phyloP scores from a whole-genome alignment of 306 rosid species.

The Sindora glabra region DNA sequence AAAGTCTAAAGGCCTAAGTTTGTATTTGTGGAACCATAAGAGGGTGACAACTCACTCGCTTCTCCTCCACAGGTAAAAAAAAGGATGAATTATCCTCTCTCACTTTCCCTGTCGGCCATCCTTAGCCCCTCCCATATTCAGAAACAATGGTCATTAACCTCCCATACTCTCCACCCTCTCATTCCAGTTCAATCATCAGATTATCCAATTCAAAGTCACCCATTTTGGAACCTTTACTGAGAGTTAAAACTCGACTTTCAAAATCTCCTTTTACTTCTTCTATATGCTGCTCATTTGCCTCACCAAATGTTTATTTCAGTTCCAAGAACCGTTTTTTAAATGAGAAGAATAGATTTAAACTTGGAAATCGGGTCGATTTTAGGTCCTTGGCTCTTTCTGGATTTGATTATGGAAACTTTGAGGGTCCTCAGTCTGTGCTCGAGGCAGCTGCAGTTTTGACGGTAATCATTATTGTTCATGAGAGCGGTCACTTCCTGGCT shows the following conservation, averaged over 20 bases:
- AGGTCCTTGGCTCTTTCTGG: slow-evolving; percentile 54
- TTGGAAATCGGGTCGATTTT: slow-evolving; percentile 38
- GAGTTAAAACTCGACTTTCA: slow-evolving; percentile 48
- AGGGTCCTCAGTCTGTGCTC: slow-evolving; percentile 78
- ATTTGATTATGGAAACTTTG: slow-evolving; percentile 62
- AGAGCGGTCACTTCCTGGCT: slow-evolving; percentile 96
- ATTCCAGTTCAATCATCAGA: slow-evolving; percentile 42
- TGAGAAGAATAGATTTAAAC: slow-evolving; percentile 21
- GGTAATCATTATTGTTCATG: slow-evolving; percentile 88
- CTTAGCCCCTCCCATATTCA: slow-evolving; percentile 11
- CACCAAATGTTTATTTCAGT: slow-evolving; percentile 25
- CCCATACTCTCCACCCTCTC: slow-evolving; percentile 47
- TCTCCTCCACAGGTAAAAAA: slow-evolving; percentile 61
- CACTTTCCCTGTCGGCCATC: slow-evolving; percentile 20
- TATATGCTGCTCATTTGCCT: slow-evolving; percentile 23
- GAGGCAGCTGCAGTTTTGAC: slow-evolving; percentile 86
- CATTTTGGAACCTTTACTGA: slow-evolving; percentile 32
- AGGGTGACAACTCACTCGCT: slow-evolving; percentile 31
- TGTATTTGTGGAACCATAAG: slow-evolving; percentile 28
- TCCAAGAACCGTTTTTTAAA: slow-evolving; percentile 36
- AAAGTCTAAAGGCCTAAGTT: no score
- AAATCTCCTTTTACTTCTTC: slow-evolving; percentile 35
- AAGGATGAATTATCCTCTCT: slow-evolving; percentile 52
- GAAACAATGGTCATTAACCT: slow-evolving; percentile 66
- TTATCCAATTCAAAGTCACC: slow-evolving; percentile 40